Evolutionary conservation across 1,139 yeast species (phyloP), one percentile per base, ranked within the genome.

Genomic region (Torulaspora globosa): DNA sequence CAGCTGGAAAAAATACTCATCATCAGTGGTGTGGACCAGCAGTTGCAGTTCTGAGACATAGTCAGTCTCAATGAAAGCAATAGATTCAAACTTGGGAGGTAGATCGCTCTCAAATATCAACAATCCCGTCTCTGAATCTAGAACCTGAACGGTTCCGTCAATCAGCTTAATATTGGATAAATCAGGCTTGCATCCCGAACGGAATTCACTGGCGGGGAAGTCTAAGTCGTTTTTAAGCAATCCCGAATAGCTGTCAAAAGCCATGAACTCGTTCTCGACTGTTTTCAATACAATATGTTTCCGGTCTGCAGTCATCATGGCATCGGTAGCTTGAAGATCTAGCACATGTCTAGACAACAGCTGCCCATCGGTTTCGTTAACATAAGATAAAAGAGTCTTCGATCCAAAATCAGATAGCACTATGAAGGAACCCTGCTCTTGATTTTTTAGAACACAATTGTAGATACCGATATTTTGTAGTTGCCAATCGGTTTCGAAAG

Each of bases 401-500:
- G 51, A 51, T 8, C 54, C 54, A 19, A 49, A 47, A 11, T 53
- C 54, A 5, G 66, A 59, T 5, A 63, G 18, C 3, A 62, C 33
- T 19, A 59, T 23, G 2, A 63, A 36, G 27, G 49, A 41, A 10
- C 49, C 49, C 24, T 43, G 37, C 16, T 35, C 16, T n/a, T 39
- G 31, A 40, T 40, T 41, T 12, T 49, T 51, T 1, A 55, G 11
- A 7, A 59, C 55, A 48, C 65, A 58, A 11, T 53, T 42, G 36
- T 60, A 56, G 15, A 49, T 47, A 2, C 70, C 70, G 21, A 67
- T 44, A 15, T 58, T 57, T 31, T 50, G 53, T 18, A 55, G 21
- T 27, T 63, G 68, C 69, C 69, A 67, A 47, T 67, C 70, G 5
- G 55, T 54, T 10, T 46, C 44, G 46, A 52, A 62, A 1, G 68